Conservation (phyloP, 2,329 filamentous ascomycete species). For the Penicillium sp. region DNA sequence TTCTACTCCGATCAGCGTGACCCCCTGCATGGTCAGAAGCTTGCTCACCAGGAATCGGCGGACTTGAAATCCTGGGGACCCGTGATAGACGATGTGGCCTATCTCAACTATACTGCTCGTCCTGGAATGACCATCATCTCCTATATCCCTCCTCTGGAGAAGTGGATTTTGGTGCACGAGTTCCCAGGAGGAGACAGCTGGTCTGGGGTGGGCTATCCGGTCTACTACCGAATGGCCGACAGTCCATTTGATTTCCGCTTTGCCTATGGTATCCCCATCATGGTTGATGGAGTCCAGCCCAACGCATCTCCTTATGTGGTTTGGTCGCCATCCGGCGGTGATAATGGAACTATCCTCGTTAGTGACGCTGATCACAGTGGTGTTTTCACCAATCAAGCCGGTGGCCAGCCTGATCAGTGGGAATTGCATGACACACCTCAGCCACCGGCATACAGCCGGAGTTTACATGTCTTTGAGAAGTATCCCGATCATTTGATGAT, state of each 20-base stretch:
- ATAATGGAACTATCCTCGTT: constrained; percentile 49
- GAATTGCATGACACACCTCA: constrained; percentile 13
- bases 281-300: constrained; percentile 29
- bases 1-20: constrained; percentile 74
- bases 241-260: constrained; percentile 12
- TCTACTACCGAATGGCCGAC: constrained; percentile 10
- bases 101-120: constrained; percentile 60
- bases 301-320: constrained; percentile 47
- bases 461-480: constrained; percentile 21
- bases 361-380: constrained; percentile 44
- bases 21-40: constrained; percentile 66
- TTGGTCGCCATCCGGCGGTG: constrained; percentile 51
- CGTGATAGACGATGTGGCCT: constrained; percentile 64
- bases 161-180: constrained; percentile 10
- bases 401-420: constrained; percentile 42
- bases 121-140: constrained; percentile 69
- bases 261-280: constrained; percentile 36
- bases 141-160: constrained; percentile 40
- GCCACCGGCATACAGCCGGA: constrained; percentile 34
- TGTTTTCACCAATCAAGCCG: constrained; percentile 50
- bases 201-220: constrained; percentile 9
- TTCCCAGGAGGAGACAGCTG: constrained; percentile 10
- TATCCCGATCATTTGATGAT: constrained; percentile 18
- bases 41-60: constrained; percentile 63
- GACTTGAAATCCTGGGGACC: constrained; percentile 63